Evolutionary conservation across 2,329 filamentous ascomycete genomes (phyloP).

Genomic region (Celoporthe dispersa): DNA sequence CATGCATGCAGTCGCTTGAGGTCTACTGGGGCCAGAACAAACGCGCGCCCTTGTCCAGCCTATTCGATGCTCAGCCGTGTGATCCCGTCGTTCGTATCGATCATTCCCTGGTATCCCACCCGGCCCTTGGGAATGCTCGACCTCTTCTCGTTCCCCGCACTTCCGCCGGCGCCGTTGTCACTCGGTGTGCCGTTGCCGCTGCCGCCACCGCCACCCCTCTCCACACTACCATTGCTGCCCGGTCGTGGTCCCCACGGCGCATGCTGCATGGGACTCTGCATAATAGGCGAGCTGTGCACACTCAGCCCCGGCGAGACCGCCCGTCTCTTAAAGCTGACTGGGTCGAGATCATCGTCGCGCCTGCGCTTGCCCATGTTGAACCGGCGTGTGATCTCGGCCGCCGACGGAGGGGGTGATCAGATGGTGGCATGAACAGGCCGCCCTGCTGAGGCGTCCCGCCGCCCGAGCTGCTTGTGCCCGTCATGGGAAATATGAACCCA

Average conservation of each 20-base stretch:
- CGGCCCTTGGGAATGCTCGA: constrained; percentile 57
- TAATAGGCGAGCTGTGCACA: constrained; percentile 84
- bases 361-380: constrained; percentile 77
- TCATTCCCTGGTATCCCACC: constrained; percentile 89
- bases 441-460: constrained; percentile 45
- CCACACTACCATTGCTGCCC: constrained; percentile 60
- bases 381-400: constrained; percentile 77
- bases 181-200: constrained; percentile 57
- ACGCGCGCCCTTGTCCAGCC: not conserved
- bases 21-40: not conserved
- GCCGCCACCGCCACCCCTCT: constrained; percentile 39
- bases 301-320: constrained; percentile 92
- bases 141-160: constrained; percentile 46
- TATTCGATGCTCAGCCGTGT: constrained; percentile 98
- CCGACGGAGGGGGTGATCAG: constrained; percentile 55
- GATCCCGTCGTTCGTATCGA: constrained; percentile 89
- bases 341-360: constrained; percentile 85
- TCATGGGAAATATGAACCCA: constrained; percentile 36
- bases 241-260: constrained; percentile 69
- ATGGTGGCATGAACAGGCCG: constrained; percentile 37
- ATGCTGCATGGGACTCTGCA: constrained; percentile 80
- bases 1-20: not conserved
- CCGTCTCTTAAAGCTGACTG: constrained; percentile 83
- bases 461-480: constrained; percentile 40
- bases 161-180: constrained; percentile 34